Base-by-base conservation (phyloP, 2,329 filamentous ascomycete genomes). In the Didymella exigua region DNA sequence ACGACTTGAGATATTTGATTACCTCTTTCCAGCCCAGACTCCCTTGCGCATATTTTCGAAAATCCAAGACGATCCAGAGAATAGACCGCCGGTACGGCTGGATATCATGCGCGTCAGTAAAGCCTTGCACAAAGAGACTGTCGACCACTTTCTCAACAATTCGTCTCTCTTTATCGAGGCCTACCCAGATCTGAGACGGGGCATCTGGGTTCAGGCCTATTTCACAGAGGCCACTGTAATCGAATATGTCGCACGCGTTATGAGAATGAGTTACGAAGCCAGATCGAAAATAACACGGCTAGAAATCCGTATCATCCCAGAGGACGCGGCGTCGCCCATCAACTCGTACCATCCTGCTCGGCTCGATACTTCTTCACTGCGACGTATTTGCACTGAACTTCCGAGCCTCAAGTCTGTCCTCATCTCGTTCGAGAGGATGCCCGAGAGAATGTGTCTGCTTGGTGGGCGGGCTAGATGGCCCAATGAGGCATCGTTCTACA, bases 1-100 rank as follows among this genome's bases (percentile, higher is more conserved):
- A 9, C 61, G 67, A 2, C 58, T 68, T 2, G 54, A 63, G 2
- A 33, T 67, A 0, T 70, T 67, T 41, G 58, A 60, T 0, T 48
- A 58, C 24, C 30, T 64, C 13, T 31, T 67, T 4, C 68, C 66
- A 11, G 55, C 56, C n/a, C 42, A 58, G 16, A 33, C 52, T 9
- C 55, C 58, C 16, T 38, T 64, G 8, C 34, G 8, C 19, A 11
- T 55, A 8, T 18, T 13, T 50, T 18, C 34, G 56, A 16, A 31
- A 42, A 7, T 31, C 19, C 14, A 46, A 29, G 24, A 50, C 33
- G 9, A 19, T 27, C 14, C 34, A 30, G 31, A 36, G 43, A 24
- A 52, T 27, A 43, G 45, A 18, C 29, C 51, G 9, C 56, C 54
- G 6, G 40, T 45, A 6, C 19, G 43, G n/a, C 50, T 66, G 4